phyloP scores from a whole-genome alignment of 441 rosid species.

The Jatropha multifida region DNA sequence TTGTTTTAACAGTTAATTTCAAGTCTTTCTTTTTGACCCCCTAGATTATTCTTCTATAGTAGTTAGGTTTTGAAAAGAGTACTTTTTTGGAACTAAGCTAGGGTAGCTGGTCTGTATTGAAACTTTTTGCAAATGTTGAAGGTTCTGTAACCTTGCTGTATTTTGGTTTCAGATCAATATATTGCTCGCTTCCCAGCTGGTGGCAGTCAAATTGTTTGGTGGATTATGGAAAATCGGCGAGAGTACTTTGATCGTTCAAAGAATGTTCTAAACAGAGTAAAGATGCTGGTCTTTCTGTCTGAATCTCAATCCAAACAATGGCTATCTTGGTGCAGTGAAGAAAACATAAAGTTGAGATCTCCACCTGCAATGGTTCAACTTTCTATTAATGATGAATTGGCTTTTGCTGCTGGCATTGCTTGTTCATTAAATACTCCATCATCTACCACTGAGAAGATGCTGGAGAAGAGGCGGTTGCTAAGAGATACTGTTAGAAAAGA shows the following conservation, averaged over 20 bases:
- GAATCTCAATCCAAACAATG: conserved; percentile 85
- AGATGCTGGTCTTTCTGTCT: conserved; percentile 77
- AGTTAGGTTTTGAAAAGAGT: no score
- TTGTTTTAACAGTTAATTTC: not conserved
- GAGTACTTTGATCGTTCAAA: conserved; percentile 92
- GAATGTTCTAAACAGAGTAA: conserved; percentile 73
- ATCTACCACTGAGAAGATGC: conserved; percentile 59
- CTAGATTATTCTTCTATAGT: not conserved
- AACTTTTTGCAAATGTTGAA: conserved; percentile 5
- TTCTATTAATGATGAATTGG: conserved; percentile 89
- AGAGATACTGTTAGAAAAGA: conserved; percentile 72
- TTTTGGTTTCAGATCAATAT: conserved; percentile 70
- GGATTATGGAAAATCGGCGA: conserved; percentile 97
- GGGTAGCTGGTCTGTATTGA: not conserved
- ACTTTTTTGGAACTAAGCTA: not conserved
- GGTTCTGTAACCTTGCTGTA: conserved; percentile 3
- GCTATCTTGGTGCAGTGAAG: conserved; percentile 92
- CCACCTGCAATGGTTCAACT: conserved; percentile 77
- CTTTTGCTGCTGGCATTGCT: conserved; percentile 79
- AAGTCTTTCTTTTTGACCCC: not conserved
- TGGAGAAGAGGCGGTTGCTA: conserved; percentile 51
- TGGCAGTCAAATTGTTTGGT: conserved; percentile 95
- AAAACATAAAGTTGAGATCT: conserved; percentile 76
- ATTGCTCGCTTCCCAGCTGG: conserved; percentile 86
- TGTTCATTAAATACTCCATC: conserved; percentile 73